A percentile compares a stretch with the other conserved stretches of the same genome.
Evolutionary conservation across 805 yeast species (phyloP).

Genomic region (Spathaspora passalidarum): DNA sequence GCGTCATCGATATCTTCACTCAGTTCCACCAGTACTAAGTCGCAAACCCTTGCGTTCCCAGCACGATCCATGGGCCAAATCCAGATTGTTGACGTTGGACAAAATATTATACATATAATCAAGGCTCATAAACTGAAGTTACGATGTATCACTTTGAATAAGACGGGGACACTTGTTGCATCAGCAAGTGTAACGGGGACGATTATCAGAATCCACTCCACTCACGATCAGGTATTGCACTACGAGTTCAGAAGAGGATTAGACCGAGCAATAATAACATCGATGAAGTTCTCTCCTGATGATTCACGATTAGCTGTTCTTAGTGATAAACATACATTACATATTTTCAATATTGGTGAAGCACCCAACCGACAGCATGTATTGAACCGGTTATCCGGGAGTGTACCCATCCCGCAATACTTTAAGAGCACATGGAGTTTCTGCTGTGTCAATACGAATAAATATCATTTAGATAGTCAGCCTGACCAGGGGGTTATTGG

Average conservation of each 20-base stretch:
- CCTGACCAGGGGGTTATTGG: conserved; percentile 45
- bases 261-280: conserved; percentile 77
- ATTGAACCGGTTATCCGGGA: conserved; percentile 55
- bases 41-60: conserved; percentile 70
- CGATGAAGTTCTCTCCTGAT: conserved; percentile 79
- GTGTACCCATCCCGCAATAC: conserved; percentile 63
- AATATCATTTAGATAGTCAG: conserved; percentile 27
- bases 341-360: conserved; percentile 59
- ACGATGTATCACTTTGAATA: conserved; percentile 59
- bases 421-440: conserved; percentile 87
- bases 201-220: conserved; percentile 68
- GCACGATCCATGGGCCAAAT: conserved; percentile 74
- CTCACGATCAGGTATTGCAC: conserved; percentile 63
- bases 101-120: conserved; percentile 62
- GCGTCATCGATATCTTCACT: conserved; percentile 1
- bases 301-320: conserved; percentile 78
- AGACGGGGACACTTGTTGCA: conserved; percentile 67
- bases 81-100: conserved; percentile 73
- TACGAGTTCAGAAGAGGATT: conserved; percentile 88
- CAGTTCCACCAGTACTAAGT: conserved; percentile 17
- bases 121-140: conserved; percentile 74
- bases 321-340: conserved; percentile 87
- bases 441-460: conserved; percentile 61
- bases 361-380: conserved; percentile 60
- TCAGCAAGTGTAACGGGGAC: conserved; percentile 85